A percentile compares a stretch with the other conserved stretches of the same genome.
Conservation (phyloP, 2,329 filamentous ascomycete genomes). For the Scortechinia acanthostroma region DNA sequence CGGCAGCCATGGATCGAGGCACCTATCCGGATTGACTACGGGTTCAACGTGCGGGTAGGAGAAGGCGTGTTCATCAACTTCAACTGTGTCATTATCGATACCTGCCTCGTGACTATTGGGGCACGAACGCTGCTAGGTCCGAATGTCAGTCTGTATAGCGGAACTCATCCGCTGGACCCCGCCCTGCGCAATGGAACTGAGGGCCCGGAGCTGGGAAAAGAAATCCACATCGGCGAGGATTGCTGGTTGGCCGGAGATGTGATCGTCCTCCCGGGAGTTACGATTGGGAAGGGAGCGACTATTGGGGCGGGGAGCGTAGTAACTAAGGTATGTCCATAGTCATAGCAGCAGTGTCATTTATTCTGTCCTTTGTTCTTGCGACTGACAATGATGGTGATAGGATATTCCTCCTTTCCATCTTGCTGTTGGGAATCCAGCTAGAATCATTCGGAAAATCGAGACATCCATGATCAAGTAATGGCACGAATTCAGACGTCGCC, state of each 20-base stretch:
- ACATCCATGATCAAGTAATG: background rate
- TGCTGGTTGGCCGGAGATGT: conserved; percentile 73
- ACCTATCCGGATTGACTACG: conserved; percentile 71
- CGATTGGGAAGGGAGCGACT: conserved; percentile 66
- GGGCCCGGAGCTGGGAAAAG: conserved; percentile 69
- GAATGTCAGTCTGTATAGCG: conserved; percentile 70
- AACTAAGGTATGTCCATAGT: conserved; percentile 42
- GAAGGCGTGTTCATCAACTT: conserved; percentile 69
- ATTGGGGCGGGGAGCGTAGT: conserved; percentile 80
- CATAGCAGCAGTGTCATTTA: background rate
- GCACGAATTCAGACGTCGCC: no score
- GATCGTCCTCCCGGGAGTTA: conserved; percentile 69
- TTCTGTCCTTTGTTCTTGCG: background rate
- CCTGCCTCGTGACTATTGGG: conserved; percentile 67
- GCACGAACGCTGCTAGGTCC: conserved; percentile 73
- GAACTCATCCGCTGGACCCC: conserved; percentile 72
- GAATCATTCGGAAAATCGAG: conserved; percentile 1
- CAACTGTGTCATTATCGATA: conserved; percentile 72
- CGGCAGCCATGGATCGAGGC: conserved; percentile 64
- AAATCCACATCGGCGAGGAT: conserved; percentile 73
- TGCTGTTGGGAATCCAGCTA: background rate
- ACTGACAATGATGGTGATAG: background rate
- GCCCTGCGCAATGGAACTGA: conserved; percentile 64
- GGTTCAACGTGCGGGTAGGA: conserved; percentile 66
- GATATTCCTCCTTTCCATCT: background rate